These are phyloP conservation scores for Lizonia empirigonia DNA, from an alignment of 2,329 filamentous ascomycete genomes.

Conservation along the genomic window DNA sequence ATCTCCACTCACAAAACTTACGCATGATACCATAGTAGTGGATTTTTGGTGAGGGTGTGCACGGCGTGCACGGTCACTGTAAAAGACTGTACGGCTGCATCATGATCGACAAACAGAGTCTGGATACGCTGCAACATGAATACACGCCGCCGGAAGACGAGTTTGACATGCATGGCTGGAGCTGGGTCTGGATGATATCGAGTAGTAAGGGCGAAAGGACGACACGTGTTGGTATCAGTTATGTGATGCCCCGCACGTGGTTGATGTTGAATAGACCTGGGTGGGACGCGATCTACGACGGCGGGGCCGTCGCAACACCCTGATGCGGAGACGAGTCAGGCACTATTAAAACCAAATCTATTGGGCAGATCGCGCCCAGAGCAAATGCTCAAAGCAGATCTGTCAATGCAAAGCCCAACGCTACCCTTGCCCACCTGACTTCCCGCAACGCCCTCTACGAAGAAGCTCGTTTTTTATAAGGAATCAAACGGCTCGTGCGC, in stretches of 20 bases:
- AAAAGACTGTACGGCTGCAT: conserved; percentile 3
- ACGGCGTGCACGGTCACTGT: too few relatives aligned
- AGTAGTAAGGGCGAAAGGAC: conserved; percentile 5
- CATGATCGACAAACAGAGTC: conserved; percentile 7
- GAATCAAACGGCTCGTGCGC: too few relatives aligned
- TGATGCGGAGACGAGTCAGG: not conserved
- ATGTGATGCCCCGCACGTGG: conserved; percentile 4
- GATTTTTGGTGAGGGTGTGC: too few relatives aligned
- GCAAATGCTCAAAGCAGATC: too few relatives aligned
- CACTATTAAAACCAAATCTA: too few relatives aligned
- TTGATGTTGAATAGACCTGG: conserved; percentile 2
- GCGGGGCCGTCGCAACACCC: not conserved
- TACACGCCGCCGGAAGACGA: conserved; percentile 6
- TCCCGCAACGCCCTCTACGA: too few relatives aligned
- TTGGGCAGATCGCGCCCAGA: too few relatives aligned
- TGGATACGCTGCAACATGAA: conserved; percentile 4
- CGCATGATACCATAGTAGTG: too few relatives aligned
- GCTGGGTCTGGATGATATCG: conserved; percentile 7
- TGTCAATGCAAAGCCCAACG: too few relatives aligned
- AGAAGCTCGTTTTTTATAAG: too few relatives aligned
- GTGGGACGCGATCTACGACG: conserved; percentile 1
- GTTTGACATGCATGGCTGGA: conserved; percentile 3
- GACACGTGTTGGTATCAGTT: conserved; percentile 2
- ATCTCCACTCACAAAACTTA: too few relatives aligned
- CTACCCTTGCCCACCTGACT: too few relatives aligned